Conservation (phyloP, 345 rosid species). For the Citrus cavaleriei region DNA sequence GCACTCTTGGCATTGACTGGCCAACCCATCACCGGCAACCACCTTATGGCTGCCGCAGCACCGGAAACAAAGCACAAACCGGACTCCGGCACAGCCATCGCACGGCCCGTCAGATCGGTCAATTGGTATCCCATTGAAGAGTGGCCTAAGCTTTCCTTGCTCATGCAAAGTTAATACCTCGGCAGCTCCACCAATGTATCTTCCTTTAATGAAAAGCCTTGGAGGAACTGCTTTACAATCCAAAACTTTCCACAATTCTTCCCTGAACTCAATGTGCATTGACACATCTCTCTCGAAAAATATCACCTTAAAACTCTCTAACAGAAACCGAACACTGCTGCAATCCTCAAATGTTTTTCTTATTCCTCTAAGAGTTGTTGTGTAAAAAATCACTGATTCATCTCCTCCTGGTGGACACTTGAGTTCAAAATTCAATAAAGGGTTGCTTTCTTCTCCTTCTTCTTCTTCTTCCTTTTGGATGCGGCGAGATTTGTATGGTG, state of each 20-base stretch:
- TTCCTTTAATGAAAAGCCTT: conserved; percentile 71
- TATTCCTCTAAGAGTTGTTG: conserved; percentile 74
- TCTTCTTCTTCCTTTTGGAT: conserved; percentile 23
- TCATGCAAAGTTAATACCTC: conserved; percentile 60
- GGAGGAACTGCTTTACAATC: conserved; percentile 64
- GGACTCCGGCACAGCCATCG: conserved; percentile 49
- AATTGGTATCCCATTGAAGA: conserved; percentile 52
- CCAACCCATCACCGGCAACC: conserved; percentile 26
- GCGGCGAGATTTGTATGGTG: conserved; percentile 39
- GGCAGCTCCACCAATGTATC: conserved; percentile 82
- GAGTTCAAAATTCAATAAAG: conserved; percentile 43
- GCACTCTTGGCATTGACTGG: conserved; percentile 50
- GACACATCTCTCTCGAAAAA: conserved; percentile 80
- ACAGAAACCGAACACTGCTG: conserved; percentile 51
- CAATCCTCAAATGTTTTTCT: conserved; percentile 92
- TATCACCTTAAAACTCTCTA: conserved; percentile 56
- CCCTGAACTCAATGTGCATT: conserved; percentile 65
- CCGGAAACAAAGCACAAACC: conserved; percentile 60
- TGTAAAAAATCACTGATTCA: conserved; percentile 59
- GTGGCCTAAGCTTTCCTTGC: conserved; percentile 60
- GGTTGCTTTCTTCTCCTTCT: conserved; percentile 16
- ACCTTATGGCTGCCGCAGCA: conserved; percentile 75
- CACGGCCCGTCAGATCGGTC: conserved; percentile 36
- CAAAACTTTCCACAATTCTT: conserved; percentile 55
- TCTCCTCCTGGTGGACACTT: conserved; percentile 77